Base-by-base conservation (phyloP, 1,284 basidiomycete genomes). In the Ustilago tritici region DNA sequence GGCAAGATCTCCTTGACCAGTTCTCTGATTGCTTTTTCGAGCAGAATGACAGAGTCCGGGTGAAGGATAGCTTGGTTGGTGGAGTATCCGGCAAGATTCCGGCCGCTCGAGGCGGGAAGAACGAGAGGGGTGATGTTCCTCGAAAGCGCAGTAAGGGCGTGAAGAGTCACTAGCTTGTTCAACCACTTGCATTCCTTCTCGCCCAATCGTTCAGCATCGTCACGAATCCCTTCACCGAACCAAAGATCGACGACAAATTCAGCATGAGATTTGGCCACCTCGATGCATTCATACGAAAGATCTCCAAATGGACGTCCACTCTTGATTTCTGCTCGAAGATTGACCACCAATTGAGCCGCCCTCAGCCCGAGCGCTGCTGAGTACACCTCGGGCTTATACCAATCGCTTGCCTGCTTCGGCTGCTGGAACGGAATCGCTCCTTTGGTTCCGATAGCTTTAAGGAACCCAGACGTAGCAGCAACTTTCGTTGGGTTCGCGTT, bases 1-100 rank as follows among this genome's bases (percentile, higher is more conserved):
- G 92, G 91, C 3, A 93, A 84, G 10, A 94, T 81, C 50, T 88
- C 87, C 34, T 28, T 85, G 74, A 86, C 91, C 90, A 90, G 75
- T 2, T 83, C 59, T 35, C 90, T 87, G 66, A 93, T 90, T 1
- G 89, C 88, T 35, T 88, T 81, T 10, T 92, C 90, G 32, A 93
- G 86, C 0, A 85, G 84, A 34, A 89, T 87, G 4, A 90, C 88
- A 1, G 89, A 87, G 67, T 91, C 90, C 12, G 82, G 80, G 2
- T 35, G 68, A 56, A 53, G 66, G 67, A 62, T 81, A n/a, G 75
- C 76, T 32, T 65, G 91, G 79, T 36, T 91, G 88, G 64, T 91
- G 89, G 1, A 90, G 89, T 56, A 92, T 87, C 34, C 93, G 78
- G 71, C 93, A 90, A 9, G 87, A 87, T 9, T 92, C 84, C 15